Base-by-base conservation (phyloP, 805 yeast genomes). In the Metschnikowia vanudenii region DNA sequence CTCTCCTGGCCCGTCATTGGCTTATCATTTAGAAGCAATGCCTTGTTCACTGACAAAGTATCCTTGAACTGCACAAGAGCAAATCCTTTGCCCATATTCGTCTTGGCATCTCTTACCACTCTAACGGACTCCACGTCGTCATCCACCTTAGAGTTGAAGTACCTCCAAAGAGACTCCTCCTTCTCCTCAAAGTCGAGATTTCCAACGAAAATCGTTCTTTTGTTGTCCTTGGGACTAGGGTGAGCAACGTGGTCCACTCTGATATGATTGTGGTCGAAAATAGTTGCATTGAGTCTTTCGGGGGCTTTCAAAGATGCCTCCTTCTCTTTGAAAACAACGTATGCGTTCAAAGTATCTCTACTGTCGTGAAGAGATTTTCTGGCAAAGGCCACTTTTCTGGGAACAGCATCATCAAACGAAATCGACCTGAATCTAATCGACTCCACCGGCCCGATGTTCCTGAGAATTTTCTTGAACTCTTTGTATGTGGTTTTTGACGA, bases 51-150 rank as follows among this genome's bases (percentile, higher is more conserved):
- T 35, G 83, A 74, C 45, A 84, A 68, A 1, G 78, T 56, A 59
- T 87, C 92, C 50, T 75, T 78, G 71, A 91, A 94, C 66, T 92
- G 98, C 30, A 94, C 90, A 63, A 91, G 88, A 5, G 96, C 99
- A 70, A 94, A 91, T 5, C 99, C 99, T 69, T 94, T 94, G 53
- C 99, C 99, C 49, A 92, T 74, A 59, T 94, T 92, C 18, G 97
- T 92, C 69, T 88, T 88, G 14, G 96, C 70, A 63, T 94, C 99
- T 62, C 99, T 81, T 29, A 94, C 79, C 39, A 94, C 78, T 65
- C 99, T 80, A 28, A 94, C 97, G 52, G 86, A 84, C 63, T 90
- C 96, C 45, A 94, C 85, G 22, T 79, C 83, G 37, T 68, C 68
- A 30, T 62, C 65, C 31, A 65, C 57, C 31, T 72, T 69, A 8